These are phyloP conservation scores for Claviceps spartinae DNA, from an alignment of 2,329 filamentous ascomycete species.

Conservation along the genomic window DNA sequence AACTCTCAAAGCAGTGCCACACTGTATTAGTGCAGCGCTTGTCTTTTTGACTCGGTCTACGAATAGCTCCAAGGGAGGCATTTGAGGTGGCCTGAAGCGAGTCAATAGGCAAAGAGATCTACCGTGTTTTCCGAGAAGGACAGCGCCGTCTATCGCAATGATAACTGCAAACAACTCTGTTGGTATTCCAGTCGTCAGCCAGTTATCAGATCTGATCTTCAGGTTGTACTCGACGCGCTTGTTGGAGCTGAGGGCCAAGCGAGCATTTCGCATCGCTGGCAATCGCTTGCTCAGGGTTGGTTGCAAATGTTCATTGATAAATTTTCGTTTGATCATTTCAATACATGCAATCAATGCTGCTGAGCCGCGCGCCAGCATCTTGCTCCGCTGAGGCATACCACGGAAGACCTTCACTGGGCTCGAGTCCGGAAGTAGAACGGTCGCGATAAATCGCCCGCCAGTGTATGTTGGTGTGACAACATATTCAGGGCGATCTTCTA, in stretches of 20 bases:
- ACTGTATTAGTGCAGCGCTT: conserved; percentile 34
- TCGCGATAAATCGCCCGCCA: conserved; percentile 53
- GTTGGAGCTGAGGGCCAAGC: conserved; percentile 67
- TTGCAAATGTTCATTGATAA: conserved; percentile 61
- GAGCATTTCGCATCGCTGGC: conserved; percentile 76
- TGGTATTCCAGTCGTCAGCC: conserved; percentile 38
- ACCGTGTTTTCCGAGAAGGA: conserved; percentile 43
- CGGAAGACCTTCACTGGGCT: conserved; percentile 56
- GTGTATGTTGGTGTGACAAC: conserved; percentile 34
- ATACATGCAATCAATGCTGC: conserved; percentile 78
- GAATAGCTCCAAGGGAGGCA: conserved; percentile 60
- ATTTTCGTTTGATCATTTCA: conserved; percentile 48
- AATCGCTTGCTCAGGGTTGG: conserved; percentile 59
- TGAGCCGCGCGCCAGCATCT: conserved; percentile 70
- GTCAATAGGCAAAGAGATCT: conserved; percentile 60
- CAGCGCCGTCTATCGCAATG: conserved; percentile 43
- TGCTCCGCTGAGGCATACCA: conserved; percentile 52
- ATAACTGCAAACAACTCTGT: conserved; percentile 45
- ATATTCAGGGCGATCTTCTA: conserved; percentile 39
- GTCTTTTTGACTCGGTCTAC: conserved; percentile 52
- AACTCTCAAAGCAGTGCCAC: conserved; percentile 30
- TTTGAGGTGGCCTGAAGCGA: conserved; percentile 44
- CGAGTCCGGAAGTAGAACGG: conserved; percentile 62
- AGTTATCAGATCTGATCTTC: conserved; percentile 64
- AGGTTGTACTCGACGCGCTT: conserved; percentile 63